Percentiles rank a stretch among this genome's conserved stretches.
These are phyloP conservation scores for Colletotrichum tanaceti DNA, from an alignment of 2,329 filamentous ascomycete genomes.

Conservation along the genomic window DNA sequence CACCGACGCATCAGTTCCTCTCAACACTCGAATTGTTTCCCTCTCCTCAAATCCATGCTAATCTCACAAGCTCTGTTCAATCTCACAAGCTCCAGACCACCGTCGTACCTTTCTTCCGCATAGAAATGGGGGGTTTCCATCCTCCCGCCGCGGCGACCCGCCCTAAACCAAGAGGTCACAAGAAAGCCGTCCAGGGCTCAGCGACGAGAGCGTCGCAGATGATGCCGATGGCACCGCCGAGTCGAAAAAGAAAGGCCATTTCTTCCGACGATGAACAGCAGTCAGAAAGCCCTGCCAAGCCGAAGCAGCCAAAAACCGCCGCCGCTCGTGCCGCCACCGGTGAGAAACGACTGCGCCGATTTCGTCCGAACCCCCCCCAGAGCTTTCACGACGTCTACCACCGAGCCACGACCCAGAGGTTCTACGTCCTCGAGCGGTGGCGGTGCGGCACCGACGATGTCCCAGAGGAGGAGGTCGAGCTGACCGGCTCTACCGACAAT, in stretches of 20 bases:
- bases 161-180: neutral
- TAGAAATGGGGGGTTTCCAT: too few relatives aligned
- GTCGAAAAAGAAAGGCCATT: slow-evolving; percentile 19
- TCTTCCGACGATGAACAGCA: neutral
- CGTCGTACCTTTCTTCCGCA: too few relatives aligned
- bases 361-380: slow-evolving; percentile 50
- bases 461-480: slow-evolving; percentile 65
- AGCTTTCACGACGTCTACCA: slow-evolving; percentile 52
- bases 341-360: slow-evolving; percentile 53
- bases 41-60: too few relatives aligned
- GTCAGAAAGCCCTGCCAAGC: neutral
- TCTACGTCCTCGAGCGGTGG: slow-evolving; percentile 59
- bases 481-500: slow-evolving; percentile 74
- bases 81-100: too few relatives aligned
- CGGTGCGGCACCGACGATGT: slow-evolving; percentile 50
- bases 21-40: too few relatives aligned
- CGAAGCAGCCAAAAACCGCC: slow-evolving; percentile 19
- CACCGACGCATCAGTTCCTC: too few relatives aligned
- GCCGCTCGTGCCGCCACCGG: neutral
- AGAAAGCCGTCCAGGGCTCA: neutral
- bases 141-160: neutral
- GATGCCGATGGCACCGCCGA: neutral
- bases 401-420: slow-evolving; percentile 56
- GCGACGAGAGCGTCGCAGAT: neutral
- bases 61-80: too few relatives aligned